Conservation (phyloP, 2,329 filamentous ascomycete genomes). For the Cladorrhinum sp. region DNA sequence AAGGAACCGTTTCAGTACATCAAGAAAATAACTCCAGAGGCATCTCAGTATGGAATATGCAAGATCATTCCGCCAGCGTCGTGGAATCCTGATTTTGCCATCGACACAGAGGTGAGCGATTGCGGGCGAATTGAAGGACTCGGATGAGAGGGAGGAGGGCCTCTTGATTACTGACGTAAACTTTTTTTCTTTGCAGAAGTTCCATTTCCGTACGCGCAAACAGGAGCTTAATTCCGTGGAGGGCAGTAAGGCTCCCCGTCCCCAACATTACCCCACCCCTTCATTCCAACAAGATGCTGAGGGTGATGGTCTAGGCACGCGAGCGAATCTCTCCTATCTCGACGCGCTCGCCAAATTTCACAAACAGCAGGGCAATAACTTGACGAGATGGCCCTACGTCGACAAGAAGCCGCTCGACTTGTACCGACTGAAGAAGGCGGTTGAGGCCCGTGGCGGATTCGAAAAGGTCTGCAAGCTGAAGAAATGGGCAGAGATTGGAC, state of each 20-base stretch:
- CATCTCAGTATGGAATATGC: constrained; percentile 83
- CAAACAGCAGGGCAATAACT: constrained; percentile 90
- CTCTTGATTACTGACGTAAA: constrained; percentile 10
- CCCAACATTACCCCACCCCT: not conserved
- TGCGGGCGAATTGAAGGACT: not conserved
- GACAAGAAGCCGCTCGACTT: constrained; percentile 96
- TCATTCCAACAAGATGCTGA: constrained; percentile 33
- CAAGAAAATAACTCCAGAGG: constrained; percentile 84
- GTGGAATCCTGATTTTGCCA: constrained; percentile 94
- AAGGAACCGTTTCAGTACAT: constrained; percentile 93
- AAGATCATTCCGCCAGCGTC: constrained; percentile 91
- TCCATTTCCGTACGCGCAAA: constrained; percentile 93
- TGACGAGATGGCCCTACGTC: constrained; percentile 92
- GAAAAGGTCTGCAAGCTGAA: constrained; percentile 96
- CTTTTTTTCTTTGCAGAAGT: constrained; percentile 63
- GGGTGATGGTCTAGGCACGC: constrained; percentile 62
- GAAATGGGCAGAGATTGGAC: constrained; percentile 98
- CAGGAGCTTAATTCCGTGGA: constrained; percentile 97
- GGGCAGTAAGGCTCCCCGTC: constrained; percentile 67
- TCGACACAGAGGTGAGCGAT: constrained; percentile 83
- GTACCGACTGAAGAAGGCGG: constrained; percentile 94
- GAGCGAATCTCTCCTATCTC: constrained; percentile 92
- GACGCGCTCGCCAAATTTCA: constrained; percentile 95
- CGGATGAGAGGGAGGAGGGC: not conserved
- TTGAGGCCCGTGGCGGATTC: constrained; percentile 91